Conservation (phyloP, 164 flowering plant species). For the Macadamia integrifolia region DNA sequence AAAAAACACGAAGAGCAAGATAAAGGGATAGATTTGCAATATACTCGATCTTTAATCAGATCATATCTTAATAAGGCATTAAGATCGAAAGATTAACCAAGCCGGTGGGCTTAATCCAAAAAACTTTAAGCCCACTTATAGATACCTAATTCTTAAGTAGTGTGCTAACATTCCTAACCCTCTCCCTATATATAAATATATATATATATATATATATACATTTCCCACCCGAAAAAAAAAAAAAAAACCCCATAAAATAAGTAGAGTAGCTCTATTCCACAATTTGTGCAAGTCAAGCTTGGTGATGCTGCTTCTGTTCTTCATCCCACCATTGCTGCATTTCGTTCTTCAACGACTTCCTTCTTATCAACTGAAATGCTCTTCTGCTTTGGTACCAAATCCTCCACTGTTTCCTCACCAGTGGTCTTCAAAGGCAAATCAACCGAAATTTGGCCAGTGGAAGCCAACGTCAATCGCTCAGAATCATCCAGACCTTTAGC, state of each 20-base stretch:
- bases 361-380: slow-evolving; percentile 4
- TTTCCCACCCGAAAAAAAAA: background rate
- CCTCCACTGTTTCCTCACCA: slow-evolving; percentile 19
- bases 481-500: slow-evolving; percentile 74
- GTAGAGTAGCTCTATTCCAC: slow-evolving; percentile 6
- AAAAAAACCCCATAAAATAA: background rate
- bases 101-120: slow-evolving; percentile 5
- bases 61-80: too few species aligned
- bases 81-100: background rate
- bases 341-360: slow-evolving; percentile 8
- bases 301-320: background rate
- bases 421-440: slow-evolving; percentile 14
- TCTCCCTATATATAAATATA: too few species aligned
- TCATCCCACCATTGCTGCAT: slow-evolving; percentile 9
- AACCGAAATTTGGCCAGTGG: slow-evolving; percentile 35
- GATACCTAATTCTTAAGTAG: background rate
- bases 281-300: background rate
- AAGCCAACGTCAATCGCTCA: slow-evolving; percentile 46
- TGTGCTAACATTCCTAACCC: too few species aligned
- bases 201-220: too few species aligned
- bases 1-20: too few species aligned
- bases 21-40: too few species aligned
- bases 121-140: slow-evolving; percentile 10
- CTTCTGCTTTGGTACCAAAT: slow-evolving; percentile 18
- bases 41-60: too few species aligned